These are phyloP conservation scores for Dactylis glomerata DNA, from an alignment of 176 grass and related monocot species.

Conservation along the genomic window DNA sequence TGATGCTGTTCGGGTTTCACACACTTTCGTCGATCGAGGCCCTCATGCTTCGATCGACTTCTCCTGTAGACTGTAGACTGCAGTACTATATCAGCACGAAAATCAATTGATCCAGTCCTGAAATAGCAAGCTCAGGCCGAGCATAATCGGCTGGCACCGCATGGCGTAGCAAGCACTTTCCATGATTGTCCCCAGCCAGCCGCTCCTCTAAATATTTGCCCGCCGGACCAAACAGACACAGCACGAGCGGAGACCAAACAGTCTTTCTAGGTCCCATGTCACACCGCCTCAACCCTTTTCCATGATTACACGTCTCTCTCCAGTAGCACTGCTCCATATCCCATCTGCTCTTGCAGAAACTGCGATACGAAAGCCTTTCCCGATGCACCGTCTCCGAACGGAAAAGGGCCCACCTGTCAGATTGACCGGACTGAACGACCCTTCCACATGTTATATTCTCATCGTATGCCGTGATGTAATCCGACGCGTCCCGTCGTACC, in stretches of 20 bases:
- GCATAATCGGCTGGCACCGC: no score
- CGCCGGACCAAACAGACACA: no score
- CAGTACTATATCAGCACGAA: no score
- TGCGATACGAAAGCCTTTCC: neutral
- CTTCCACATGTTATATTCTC: neutral
- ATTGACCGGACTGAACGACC: slow-evolving; percentile 13
- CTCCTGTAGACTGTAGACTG: neutral
- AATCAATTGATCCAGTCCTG: no score
- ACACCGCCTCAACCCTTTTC: no score
- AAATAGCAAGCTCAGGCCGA: no score
- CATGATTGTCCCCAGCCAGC: no score
- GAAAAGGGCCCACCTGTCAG: slow-evolving; percentile 19
- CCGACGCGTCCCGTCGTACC: neutral
- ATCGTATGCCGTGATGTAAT: neutral
- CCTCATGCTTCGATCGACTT: neutral
- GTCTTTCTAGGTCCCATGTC: no score
- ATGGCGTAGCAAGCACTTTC: no score
- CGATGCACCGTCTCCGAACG: slow-evolving; percentile 8
- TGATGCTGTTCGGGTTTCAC: neutral
- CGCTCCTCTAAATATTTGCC: no score
- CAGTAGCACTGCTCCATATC: neutral
- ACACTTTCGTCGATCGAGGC: neutral
- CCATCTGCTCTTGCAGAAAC: neutral
- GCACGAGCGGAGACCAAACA: no score
- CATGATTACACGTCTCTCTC: neutral